These are phyloP conservation scores for Crithidia brevicula DNA, from an alignment of 208 protist genomes.

Conservation along the genomic window DNA sequence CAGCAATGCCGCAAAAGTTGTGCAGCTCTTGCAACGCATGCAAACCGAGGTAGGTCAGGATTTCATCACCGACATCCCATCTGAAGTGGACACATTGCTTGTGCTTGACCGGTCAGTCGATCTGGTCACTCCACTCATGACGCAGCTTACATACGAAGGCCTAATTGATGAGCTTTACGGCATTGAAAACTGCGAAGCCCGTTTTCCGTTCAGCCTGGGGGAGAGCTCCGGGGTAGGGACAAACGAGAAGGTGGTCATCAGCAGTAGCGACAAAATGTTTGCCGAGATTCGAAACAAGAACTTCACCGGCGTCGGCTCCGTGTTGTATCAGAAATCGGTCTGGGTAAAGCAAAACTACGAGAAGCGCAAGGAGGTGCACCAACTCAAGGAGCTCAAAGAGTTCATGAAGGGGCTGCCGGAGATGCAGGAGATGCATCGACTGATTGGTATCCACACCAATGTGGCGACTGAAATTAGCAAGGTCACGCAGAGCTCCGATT, in stretches of 20 bases:
- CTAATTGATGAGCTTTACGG: constrained; percentile 87
- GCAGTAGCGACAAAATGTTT: constrained; percentile 75
- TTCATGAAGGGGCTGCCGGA: constrained; percentile 88
- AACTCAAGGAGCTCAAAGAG: constrained; percentile 87
- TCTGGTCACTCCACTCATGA: constrained; percentile 83
- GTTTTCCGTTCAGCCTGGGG: constrained; percentile 75
- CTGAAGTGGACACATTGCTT: constrained; percentile 73
- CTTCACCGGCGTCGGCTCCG: constrained; percentile 69
- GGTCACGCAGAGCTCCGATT: constrained; percentile 62
- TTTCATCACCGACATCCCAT: constrained; percentile 45
- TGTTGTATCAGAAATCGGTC: constrained; percentile 83
- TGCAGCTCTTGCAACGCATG: constrained; percentile 70
- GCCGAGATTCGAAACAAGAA: constrained; percentile 81
- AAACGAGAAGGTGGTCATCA: constrained; percentile 43
- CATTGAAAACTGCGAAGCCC: constrained; percentile 57
- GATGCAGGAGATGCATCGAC: constrained; percentile 85
- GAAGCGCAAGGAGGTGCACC: constrained; percentile 78
- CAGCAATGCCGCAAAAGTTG: constrained; percentile 54
- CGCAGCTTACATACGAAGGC: constrained; percentile 92
- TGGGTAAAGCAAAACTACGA: constrained; percentile 91
- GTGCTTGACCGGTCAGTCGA: constrained; percentile 87
- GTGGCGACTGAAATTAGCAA: constrained; percentile 86
- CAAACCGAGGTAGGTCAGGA: constrained; percentile 72
- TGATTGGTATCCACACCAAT: constrained; percentile 80
- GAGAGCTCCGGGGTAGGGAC: constrained; percentile 40